Evolutionary conservation across 208 protist genomes (phyloP), one percentile per base, ranked within the genome.

Genomic region (Wallacemonas collosoma): DNA sequence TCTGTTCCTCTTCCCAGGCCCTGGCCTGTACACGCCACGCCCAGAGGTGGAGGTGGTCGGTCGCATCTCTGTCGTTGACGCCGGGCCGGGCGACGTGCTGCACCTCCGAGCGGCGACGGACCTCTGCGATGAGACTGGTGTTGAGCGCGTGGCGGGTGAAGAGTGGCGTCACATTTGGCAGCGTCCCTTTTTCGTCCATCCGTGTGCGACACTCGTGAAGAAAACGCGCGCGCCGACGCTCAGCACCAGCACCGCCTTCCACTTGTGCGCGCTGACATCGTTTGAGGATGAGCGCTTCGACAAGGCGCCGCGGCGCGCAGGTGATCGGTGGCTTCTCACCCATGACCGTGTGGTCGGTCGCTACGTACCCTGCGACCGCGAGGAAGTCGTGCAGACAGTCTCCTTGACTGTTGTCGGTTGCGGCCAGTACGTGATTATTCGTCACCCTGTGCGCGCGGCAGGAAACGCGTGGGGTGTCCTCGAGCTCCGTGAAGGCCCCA

Each of bases 141-240:
- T 15, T 8, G 50, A 3, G 17, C 79, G 87, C 11, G 56, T 50
- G 2, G 92, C 90, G 17, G 95, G 95, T 62, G 95, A 98, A 72
- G 78, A 92, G 71, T 98, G 97, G 96, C 68, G 88, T 38, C 74
- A 82, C 15, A 35, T 57, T 7, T 87, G 86, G 11, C 83, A 68
- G 12, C 77, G 79, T n/a, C 17, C 48, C 35, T 88, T 90, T 60
- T 92, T 94, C 64, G 74, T 94, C 12, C 57, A 80, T 58, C 86
- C 88, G 1, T 83, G 65, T 11, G 84, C 89, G 62, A 36, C 9
- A 50, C 70, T 91, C 17, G 58, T 65, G 38, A 75, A 53, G 41
- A 67, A 54, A 14, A 61, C 38, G 4, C 68, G 86, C 8, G 44
- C 71, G 9, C 72, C 72, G 54, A 60, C 92, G 53, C 53, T 95